phyloP scores from a whole-genome alignment of 2,329 filamentous ascomycete species.

The Bipolaris victoriae region DNA sequence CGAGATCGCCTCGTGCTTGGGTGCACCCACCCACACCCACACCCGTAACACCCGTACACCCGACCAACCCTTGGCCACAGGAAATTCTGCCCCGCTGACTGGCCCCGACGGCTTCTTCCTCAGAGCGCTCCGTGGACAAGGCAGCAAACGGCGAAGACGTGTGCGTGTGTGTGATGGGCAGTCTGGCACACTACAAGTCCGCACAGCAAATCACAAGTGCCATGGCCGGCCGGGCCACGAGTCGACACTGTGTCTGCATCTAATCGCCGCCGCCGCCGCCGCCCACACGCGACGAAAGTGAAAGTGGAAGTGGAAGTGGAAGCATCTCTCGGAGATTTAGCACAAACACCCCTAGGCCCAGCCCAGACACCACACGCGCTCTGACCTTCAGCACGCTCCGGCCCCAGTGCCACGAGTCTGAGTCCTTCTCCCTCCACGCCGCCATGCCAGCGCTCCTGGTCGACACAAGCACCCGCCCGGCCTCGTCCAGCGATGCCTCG shows the following conservation, averaged over 20 bases:
- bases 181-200: slow-evolving; percentile 8
- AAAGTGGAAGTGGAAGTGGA: background rate
- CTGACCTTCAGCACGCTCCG: slow-evolving; percentile 22
- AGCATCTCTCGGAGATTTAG: slow-evolving; percentile 15
- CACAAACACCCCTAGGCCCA: slow-evolving; percentile 4
- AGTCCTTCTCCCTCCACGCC: slow-evolving; percentile 31
- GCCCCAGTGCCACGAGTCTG: slow-evolving; percentile 19
- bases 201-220: slow-evolving; percentile 15
- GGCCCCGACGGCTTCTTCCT: slow-evolving; percentile 1
- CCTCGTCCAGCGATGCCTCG: slow-evolving; percentile 36
- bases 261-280: slow-evolving; percentile 11
- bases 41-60: too few species aligned
- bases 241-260: slow-evolving; percentile 19
- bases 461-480: slow-evolving; percentile 34
- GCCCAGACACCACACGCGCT: slow-evolving; percentile 9
- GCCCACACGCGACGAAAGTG: slow-evolving; percentile 18
- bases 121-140: slow-evolving; percentile 6
- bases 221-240: slow-evolving; percentile 16
- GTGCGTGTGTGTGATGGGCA: background rate
- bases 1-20: slow-evolving; percentile 8
- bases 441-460: slow-evolving; percentile 49
- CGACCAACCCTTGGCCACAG: slow-evolving; percentile 5
- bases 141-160: slow-evolving; percentile 5
- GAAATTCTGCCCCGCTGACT: slow-evolving; percentile 11
- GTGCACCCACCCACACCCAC: background rate